Conservation (phyloP, 495 filamentous ascomycete species). For the Geoglossum glabrum region DNA sequence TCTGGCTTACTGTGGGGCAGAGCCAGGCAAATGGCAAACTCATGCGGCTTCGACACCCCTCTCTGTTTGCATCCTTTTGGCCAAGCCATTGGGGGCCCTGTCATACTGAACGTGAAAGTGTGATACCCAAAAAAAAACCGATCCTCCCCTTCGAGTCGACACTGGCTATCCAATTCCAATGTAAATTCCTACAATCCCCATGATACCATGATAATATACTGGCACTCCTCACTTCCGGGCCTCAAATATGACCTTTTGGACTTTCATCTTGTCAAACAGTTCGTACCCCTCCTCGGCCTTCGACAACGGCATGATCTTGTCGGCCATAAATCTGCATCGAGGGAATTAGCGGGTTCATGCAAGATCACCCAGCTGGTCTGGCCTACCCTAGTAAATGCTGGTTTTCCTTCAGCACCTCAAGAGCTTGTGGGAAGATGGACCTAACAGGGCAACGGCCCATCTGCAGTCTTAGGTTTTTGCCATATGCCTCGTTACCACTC, state of each 20-base stretch:
- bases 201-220: background rate
- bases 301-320: constrained; percentile 77
- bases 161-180: background rate
- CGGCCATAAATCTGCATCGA: constrained; percentile 60
- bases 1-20: background rate
- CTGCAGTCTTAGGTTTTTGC: constrained; percentile 77
- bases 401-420: constrained; percentile 61
- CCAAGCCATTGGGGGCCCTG: too few relatives aligned
- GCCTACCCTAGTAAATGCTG: constrained; percentile 64
- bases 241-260: constrained; percentile 59
- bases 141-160: too few relatives aligned
- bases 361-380: background rate
- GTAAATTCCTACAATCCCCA: background rate
- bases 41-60: background rate
- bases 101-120: too few relatives aligned
- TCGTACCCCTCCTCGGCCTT: constrained; percentile 79
- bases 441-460: constrained; percentile 90
- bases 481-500: constrained; percentile 63
- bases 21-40: background rate
- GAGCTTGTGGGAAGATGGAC: constrained; percentile 58
- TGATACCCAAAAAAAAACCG: too few relatives aligned
- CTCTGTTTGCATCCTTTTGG: too few relatives aligned
- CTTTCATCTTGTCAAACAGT: constrained; percentile 81
- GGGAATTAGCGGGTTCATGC: constrained; percentile 10
- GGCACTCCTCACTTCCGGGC: background rate